These are phyloP conservation scores for Dryas drummondii DNA, from an alignment of 306 rosid genomes.

Conservation along the genomic window DNA sequence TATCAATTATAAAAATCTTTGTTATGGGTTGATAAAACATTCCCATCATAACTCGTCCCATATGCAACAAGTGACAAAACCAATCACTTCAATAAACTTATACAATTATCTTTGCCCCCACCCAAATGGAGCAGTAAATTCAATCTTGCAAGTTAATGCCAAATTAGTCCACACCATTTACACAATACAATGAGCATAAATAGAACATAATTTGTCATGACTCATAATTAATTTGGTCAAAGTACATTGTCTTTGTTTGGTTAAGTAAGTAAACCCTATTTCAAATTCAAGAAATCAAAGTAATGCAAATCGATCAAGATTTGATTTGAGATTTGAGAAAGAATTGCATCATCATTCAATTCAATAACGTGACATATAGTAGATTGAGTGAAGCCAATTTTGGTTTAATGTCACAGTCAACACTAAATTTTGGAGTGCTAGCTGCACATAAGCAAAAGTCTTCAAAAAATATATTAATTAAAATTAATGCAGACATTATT, in stretches of 20 bases:
- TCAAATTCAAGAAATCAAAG: no score
- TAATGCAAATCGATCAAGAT: no score
- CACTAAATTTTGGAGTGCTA: not conserved
- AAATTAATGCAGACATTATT: not conserved
- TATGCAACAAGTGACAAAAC: not conserved
- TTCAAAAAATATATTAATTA: not conserved
- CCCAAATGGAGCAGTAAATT: no score
- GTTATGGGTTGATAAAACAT: not conserved
- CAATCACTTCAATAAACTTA: not conserved
- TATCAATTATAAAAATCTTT: not conserved
- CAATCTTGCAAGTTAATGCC: no score
- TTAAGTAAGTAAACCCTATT: no score
- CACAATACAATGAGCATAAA: no score
- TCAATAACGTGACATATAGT: not conserved
- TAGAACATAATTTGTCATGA: no score
- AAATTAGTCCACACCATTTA: no score
- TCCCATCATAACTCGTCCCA: not conserved
- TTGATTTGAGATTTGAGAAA: not conserved
- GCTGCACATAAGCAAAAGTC: not conserved
- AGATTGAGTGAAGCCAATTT: not conserved
- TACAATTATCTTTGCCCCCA: not conserved
- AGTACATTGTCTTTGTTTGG: no score
- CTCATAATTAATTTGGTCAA: no score
- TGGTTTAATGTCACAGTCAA: not conserved
- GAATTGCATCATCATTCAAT: not conserved